Evolutionary conservation across 257 asterid species (phyloP), one percentile per base, ranked within the genome.

Genomic region (Sherardia arvensis): DNA sequence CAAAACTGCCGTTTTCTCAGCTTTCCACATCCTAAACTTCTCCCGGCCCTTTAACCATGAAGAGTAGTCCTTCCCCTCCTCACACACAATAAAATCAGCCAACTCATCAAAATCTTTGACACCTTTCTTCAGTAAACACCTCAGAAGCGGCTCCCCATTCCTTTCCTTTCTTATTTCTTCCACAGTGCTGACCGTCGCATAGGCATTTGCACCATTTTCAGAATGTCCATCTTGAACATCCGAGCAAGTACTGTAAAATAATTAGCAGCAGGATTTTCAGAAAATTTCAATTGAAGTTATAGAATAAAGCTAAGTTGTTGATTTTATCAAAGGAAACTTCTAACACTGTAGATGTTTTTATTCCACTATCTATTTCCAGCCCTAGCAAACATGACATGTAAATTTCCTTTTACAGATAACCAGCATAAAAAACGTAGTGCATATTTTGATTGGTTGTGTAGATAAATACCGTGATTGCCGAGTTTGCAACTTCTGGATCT

Each of bases 91-190:
- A 71, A 85, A 89, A 71, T 71, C 82, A 58, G 74, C 81, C 56
- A 92, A 71, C 61, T 83, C 95, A 66, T 83, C 88, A 66, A 78
- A 68, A 63, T 77, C 68, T 26, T 80, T 65, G 23, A 32, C 63
- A 20, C 65, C 64, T 38, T 4, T 45, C 59, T 34, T 38, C 49
- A 67, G n/a, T 57, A 84, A 11, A 78, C 85, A 83, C 61, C 78
- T 78, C 20, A 84, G 84, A 78, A 68, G 84, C 27, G 76, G 66
- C 85, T 89, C 92, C 68, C 93, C 95, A 5, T 81, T 79, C 79
- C 73, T 59, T 20, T 84, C 78, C 79, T 88, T 90, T 65, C 78
- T 88, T 11, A 77, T 80, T 71, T 77, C 87, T 76, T 84, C 91
- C 79, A 76, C 90, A 61, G 77, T 22, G 55, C 73, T 73, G 23